These are phyloP conservation scores for Colletotrichum trifolii DNA, from an alignment of 2,329 filamentous ascomycete genomes.

Conservation along the genomic window DNA sequence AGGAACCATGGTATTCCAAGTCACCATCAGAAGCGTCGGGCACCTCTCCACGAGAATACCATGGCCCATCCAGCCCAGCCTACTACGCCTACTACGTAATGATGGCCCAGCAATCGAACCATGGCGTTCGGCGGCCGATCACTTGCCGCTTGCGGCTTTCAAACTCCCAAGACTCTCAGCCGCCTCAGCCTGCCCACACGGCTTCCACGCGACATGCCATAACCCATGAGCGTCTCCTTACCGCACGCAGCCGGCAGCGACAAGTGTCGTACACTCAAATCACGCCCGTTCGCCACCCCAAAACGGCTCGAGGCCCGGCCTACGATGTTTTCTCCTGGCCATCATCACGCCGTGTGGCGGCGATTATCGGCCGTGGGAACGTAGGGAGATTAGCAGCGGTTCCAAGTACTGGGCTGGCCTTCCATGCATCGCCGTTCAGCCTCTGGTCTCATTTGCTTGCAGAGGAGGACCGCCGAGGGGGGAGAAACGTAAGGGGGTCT, in stretches of 20 bases:
- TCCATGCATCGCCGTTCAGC: constrained; percentile 34
- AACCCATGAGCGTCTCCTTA: neutral
- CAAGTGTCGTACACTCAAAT: too few species aligned
- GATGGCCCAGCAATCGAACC: constrained; percentile 29
- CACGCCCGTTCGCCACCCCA: neutral
- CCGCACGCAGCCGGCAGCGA: constrained; percentile 11
- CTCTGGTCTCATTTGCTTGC: constrained; percentile 6
- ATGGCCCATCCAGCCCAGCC: constrained; percentile 22
- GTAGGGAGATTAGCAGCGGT: constrained; percentile 20
- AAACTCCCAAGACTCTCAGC: constrained; percentile 2
- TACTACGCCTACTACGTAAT: constrained; percentile 34
- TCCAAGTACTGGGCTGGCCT: constrained; percentile 18
- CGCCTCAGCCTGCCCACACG: constrained; percentile 31
- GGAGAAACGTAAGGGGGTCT: neutral
- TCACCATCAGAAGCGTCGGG: too few species aligned
- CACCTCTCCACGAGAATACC: constrained; percentile 7
- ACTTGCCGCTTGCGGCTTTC: constrained; percentile 20
- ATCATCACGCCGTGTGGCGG: constrained; percentile 10
- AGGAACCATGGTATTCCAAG: too few species aligned
- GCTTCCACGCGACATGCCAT: constrained; percentile 34
- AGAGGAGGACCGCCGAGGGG: neutral
- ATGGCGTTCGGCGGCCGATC: constrained; percentile 30
- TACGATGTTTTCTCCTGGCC: constrained; percentile 22
- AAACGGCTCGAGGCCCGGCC: constrained; percentile 2
- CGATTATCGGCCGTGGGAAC: constrained; percentile 19